These are phyloP conservation scores for Linaria vulgaris DNA, from an alignment of 257 asterid genomes.

Conservation along the genomic window DNA sequence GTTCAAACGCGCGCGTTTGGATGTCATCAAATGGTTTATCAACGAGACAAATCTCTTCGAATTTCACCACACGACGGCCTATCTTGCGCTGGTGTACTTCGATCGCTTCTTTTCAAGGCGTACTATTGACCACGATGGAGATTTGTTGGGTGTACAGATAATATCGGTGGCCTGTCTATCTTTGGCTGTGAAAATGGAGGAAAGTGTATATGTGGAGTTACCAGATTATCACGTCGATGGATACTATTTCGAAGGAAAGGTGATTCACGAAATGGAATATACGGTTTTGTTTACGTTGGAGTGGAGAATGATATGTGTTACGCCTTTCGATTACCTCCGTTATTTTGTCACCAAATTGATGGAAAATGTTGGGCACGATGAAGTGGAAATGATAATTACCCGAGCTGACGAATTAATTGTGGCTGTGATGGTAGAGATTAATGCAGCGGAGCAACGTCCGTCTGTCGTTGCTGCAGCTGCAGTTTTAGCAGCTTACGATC, in stretches of 20 bases:
- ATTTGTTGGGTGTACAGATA: slow-evolving; percentile 44
- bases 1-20: slow-evolving; percentile 39
- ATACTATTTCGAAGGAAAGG: slow-evolving; percentile 34
- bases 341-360: slow-evolving; percentile 41
- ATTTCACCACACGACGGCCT: slow-evolving; percentile 44
- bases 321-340: slow-evolving; percentile 46
- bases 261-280: slow-evolving; percentile 45
- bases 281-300: slow-evolving; percentile 42
- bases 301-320: slow-evolving; percentile 46
- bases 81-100: slow-evolving; percentile 47
- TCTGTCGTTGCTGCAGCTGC: slow-evolving; percentile 54
- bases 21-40: slow-evolving; percentile 49
- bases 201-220: slow-evolving; percentile 34
- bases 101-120: slow-evolving; percentile 46
- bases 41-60: slow-evolving; percentile 45
- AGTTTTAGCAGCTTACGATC: slow-evolving; percentile 46
- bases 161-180: slow-evolving; percentile 56
- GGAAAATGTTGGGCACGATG: slow-evolving; percentile 17
- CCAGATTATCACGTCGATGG: slow-evolving; percentile 38
- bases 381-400: slow-evolving; percentile 24
- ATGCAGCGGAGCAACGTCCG: slow-evolving; percentile 39
- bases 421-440: slow-evolving; percentile 38
- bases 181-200: slow-evolving; percentile 66
- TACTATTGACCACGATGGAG: slow-evolving; percentile 40
- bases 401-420: slow-evolving; percentile 38